These are phyloP conservation scores for Phytophthora tubulina DNA, from an alignment of 352 stramenopile species.

Conservation along the genomic window DNA sequence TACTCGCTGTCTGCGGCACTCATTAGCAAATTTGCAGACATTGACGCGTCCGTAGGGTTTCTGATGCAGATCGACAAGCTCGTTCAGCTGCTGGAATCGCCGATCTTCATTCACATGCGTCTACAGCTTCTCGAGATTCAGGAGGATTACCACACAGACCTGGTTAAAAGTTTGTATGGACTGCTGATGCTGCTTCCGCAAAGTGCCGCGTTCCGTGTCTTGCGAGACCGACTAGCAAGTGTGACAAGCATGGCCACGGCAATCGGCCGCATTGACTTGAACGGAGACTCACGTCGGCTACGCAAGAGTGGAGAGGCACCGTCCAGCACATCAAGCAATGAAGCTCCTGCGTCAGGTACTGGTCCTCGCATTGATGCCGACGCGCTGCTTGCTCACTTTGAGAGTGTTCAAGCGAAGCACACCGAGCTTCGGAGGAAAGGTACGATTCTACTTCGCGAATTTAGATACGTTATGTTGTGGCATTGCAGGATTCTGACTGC, in stretches of 20 bases:
- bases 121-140: conserved; percentile 98
- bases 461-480: neutral
- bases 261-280: conserved; percentile 82
- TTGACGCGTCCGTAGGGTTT: conserved; percentile 98
- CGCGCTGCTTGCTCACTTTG: conserved; percentile 76
- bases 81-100: conserved; percentile 99
- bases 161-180: conserved; percentile 98
- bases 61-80: conserved; percentile 99
- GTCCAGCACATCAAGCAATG: conserved; percentile 31
- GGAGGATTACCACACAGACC: conserved; percentile 93
- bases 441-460: conserved; percentile 18
- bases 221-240: conserved; percentile 84
- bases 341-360: conserved; percentile 14
- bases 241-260: conserved; percentile 90
- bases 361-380: conserved; percentile 54
- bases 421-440: conserved; percentile 78
- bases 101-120: conserved; percentile 98
- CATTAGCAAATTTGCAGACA: conserved; percentile 97
- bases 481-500: neutral
- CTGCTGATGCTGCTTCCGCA: conserved; percentile 98
- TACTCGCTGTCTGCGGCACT: conserved; percentile 98
- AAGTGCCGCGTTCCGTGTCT: conserved; percentile 84
- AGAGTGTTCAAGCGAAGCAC: conserved; percentile 78
- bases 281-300: conserved; percentile 35
- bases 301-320: conserved; percentile 20